phyloP scores from a whole-genome alignment of 495 filamentous ascomycete genomes.

The Astrocystis sublimbata region DNA sequence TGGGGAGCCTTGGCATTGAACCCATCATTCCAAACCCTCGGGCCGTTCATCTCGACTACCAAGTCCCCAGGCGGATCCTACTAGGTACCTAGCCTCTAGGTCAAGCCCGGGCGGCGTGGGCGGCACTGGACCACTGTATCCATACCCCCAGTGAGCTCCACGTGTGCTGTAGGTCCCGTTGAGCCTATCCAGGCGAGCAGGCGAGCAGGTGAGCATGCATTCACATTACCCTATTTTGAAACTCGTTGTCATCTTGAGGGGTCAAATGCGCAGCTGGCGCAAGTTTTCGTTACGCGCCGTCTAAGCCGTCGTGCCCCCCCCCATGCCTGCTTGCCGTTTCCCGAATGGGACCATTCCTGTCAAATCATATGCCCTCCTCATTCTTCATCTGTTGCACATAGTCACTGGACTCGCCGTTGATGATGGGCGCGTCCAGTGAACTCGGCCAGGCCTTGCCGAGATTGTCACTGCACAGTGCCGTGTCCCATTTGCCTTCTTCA shows the following conservation, averaged over 20 bases:
- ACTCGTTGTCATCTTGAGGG: conserved; percentile 5
- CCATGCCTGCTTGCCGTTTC: conserved; percentile 11
- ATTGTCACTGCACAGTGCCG: no score
- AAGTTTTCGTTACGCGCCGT: conserved; percentile 11
- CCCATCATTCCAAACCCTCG: conserved; percentile 7
- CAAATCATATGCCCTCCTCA: conserved; percentile 12
- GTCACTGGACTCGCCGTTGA: neutral
- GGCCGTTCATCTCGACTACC: neutral
- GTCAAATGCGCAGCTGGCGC: conserved; percentile 1
- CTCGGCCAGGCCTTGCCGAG: conserved; percentile 11
- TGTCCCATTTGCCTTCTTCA: neutral
- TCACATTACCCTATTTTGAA: conserved; percentile 2
- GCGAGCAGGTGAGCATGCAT: conserved; percentile 17
- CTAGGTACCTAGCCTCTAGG: no score
- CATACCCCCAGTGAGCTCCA: neutral
- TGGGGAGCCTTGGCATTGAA: conserved; percentile 14
- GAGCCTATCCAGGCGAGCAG: neutral
- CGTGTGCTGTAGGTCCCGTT: neutral
- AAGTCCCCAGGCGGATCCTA: no score
- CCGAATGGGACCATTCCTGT: neutral
- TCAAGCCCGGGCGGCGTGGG: no score
- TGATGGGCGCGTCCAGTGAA: neutral
- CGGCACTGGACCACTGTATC: no score
- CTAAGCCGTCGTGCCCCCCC: conserved; percentile 5
- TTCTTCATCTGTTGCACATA: neutral